Evolutionary conservation across 2,329 filamentous ascomycete genomes (phyloP), one percentile per base, ranked within the genome.

Genomic region (Stagonosporopsis vannaccii): DNA sequence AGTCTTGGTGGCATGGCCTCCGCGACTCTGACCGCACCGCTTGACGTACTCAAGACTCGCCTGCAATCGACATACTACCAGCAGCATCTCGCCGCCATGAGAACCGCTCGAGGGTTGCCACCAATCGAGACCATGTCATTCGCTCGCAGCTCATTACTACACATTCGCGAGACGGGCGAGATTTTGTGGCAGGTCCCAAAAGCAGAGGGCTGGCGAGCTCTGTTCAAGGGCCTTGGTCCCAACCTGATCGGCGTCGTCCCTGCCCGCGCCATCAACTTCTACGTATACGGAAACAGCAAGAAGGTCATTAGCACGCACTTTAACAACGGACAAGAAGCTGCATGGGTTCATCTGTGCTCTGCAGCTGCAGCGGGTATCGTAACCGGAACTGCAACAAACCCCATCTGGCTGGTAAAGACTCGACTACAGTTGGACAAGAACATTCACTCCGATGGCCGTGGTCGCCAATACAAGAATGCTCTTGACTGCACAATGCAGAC

Each of bases 361-460:
- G 93, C 90, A 5, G 86, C 90, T 1, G 82, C 84, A 15, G 92
- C 93, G 1, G 93, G 93, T 2, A 85, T 97, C 39, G 88, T 89
- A 6, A 97, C 94, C 0, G 91, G 91, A 42, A 97, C 94, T 1
- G 91, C 90, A 20, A 98, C 93, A 33, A 97, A 97, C 76, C 93
- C 93, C 1, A 97, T 98, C 70, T 98, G 93, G 93, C 85, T 98
- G 61, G 87, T 98, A 72, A 98, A 98, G 83, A 98, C 93, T 36
- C 84, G 93, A 28, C 75, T 98, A 66, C 93, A 98, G 78, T 85
- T 98, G 30, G 93, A 98, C 80, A 96, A 93, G 80, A 91, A 90
- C 71, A 85, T 87, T 48, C 89, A 89, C 15, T 84, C 85, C 66
- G 79, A 79, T 58, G 77, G 74, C 36, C 80, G 84, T 60, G 80